phyloP scores from a whole-genome alignment of 805 yeast genomes.

The Ogataea nakhonphanomensis region DNA sequence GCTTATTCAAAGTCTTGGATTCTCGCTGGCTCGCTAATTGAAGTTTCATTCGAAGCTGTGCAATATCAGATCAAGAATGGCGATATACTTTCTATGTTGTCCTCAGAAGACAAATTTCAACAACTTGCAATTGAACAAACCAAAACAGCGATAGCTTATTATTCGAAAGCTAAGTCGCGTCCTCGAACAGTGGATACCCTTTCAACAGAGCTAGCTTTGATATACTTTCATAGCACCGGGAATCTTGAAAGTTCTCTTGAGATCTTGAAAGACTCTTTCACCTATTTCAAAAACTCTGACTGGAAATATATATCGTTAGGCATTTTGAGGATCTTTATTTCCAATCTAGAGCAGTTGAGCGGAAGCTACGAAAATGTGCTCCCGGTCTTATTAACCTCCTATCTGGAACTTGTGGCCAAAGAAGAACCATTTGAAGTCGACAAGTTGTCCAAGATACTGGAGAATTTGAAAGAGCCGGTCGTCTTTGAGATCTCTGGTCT shows the following conservation, averaged over 20 bases:
- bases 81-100: constrained; percentile 26
- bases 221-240: constrained; percentile 51
- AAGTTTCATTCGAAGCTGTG: constrained; percentile 6
- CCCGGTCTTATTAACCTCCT: constrained; percentile 36
- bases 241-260: constrained; percentile 59
- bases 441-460: constrained; percentile 15
- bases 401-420: constrained; percentile 33
- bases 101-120: constrained; percentile 35
- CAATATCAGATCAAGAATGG: constrained; percentile 15
- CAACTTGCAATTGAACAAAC: constrained; percentile 51
- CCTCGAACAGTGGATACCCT: constrained; percentile 68
- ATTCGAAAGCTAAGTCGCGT: constrained; percentile 45
- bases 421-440: constrained; percentile 26
- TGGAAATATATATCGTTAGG: constrained; percentile 72
- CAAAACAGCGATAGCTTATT: constrained; percentile 50
- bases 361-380: constrained; percentile 18
- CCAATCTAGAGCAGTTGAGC: constrained; percentile 53
- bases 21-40: constrained; percentile 32
- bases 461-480: constrained; percentile 11
- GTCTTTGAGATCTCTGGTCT: constrained; percentile 29
- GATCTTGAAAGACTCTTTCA: constrained; percentile 65
- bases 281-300: constrained; percentile 61
- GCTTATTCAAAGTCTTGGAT: constrained; percentile 31
- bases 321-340: constrained; percentile 63
- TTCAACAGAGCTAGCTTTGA: constrained; percentile 73